Base-by-base conservation (phyloP, 2,329 filamentous ascomycete genomes). In the Penicillium expansum region DNA sequence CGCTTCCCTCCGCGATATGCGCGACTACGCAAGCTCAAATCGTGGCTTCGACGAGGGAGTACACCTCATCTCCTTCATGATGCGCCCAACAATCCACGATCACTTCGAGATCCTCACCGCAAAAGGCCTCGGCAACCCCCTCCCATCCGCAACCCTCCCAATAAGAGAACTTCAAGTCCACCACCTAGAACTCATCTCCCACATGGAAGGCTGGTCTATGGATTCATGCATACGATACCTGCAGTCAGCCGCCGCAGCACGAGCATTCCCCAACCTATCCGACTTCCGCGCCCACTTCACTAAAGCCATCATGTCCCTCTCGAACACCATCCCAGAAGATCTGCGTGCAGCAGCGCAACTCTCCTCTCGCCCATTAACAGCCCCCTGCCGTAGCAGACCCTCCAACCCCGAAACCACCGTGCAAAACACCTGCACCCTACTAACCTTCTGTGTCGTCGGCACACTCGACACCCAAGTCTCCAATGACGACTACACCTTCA, bases 21-120 rank as follows among this genome's bases (percentile, higher is more conserved):
- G 84, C 16, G 79, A 76, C 18, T 89, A 85, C 69, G 69, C 70
- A 8, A 64, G 62, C 14, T 65, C 67, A 1, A 62, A 64, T 27
- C 69, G 69, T 11, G 64, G 64, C 24, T 72, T 69, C 16, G 63
- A 65, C 37, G 61, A 75, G 44, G 75, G 74, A 41, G 71, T 79
- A 14, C 75, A 80, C 61, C 59, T 80, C 5, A 70, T 74, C 30
- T 74, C 75, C 24, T 80, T 78, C 45, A 68, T 77, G 33, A 67
- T 80, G 63, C 69, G 77, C 48, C 73, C 78, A 74, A 59, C 78
- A 77, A 59, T 87, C 75, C 58, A 81, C 45, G 76, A 79, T 55
- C 83, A 84, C 7, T 89, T 88, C 60, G 84, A 89, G 59, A 78
- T 90, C 6, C 75, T 89, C 14, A 86, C 86, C 18, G 78, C 80